Percentiles rank a stretch among this genome's conserved stretches.
phyloP scores from a whole-genome alignment of 768 basidiomycete genomes.

The Infundibulicybe gibba region DNA sequence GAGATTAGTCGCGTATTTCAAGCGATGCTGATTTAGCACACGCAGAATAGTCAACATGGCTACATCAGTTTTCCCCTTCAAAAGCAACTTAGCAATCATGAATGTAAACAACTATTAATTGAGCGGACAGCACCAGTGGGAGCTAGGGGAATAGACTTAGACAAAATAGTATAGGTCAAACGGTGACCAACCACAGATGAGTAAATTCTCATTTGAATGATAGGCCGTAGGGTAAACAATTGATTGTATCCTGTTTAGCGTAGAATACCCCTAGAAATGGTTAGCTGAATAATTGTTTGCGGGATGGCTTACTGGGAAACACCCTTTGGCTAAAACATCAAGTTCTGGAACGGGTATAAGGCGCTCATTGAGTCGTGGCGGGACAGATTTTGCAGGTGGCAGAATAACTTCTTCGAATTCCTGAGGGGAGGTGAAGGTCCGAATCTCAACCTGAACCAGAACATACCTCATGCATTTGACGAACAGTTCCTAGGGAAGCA shows the following conservation, averaged over 20 bases:
- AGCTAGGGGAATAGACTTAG: conserved; percentile 43
- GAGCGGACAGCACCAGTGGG: conserved; percentile 92
- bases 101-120: neutral
- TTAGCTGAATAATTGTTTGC: neutral
- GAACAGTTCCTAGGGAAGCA: conserved; percentile 76
- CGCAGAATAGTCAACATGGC: conserved; percentile 93
- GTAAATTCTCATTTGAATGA: conserved; percentile 93
- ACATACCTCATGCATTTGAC: conserved; percentile 63
- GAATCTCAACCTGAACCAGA: neutral
- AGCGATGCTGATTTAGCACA: conserved; percentile 70
- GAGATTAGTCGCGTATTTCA: conserved; percentile 18
- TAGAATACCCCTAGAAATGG: conserved; percentile 65
- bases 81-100: neutral
- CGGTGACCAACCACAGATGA: conserved; percentile 72
- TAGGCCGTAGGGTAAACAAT: conserved; percentile 94
- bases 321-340: conserved; percentile 72
- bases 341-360: conserved; percentile 70
- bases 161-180: conserved; percentile 1
- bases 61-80: conserved; percentile 97
- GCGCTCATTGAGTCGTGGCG: conserved; percentile 67
- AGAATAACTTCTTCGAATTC: conserved; percentile 87
- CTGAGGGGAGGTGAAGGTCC: conserved; percentile 31
- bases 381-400: conserved; percentile 79
- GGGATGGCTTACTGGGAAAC: conserved; percentile 65
- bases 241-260: conserved; percentile 92